Base-by-base conservation (phyloP, 176 grass and related monocot species). In the Metroxylon sagu region DNA sequence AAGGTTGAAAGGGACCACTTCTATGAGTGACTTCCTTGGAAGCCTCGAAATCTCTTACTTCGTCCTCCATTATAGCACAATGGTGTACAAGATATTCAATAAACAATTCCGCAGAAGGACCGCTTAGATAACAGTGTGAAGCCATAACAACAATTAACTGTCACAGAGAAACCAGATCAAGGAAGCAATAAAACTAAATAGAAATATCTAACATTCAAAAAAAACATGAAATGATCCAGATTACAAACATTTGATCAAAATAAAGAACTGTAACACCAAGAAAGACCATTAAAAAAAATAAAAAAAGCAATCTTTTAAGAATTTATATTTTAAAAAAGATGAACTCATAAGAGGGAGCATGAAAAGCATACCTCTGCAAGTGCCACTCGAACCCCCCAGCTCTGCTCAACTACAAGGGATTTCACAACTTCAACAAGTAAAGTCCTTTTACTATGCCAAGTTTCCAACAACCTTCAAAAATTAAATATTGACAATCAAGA, bases 111-210 rank as follows among this genome's bases (percentile, higher is more conserved):
- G 82, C 92, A 74, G 92, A 65, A 57, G 65, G 80, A 28, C 86
- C 83, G 62, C 83, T 90, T 67, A 96, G 73, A 57, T 96, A 90
- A 68, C 92, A 90, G 74, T 96, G 87, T 52, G 87, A 96, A 82
- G 92, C 92, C 92, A 96, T 90, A 72, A 96, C 87, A 79, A 96
- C 83, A 76, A 96, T 90, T 75, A 96, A 76, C 92, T 96, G 86
- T 14, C 60, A 82, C 30, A 70, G 52, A 43, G 10, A 43, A 14
- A 12, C 35, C 35, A 43, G 7, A 43, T 43, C 10, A 43, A 10
- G 2, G 3, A 12, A 43, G 8, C 35, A 3, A 12, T 43, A 43
- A 2, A 43, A 43, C 12, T 43, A 43, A 14, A 43, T 43, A 43
- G 10, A 43, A 12, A 39, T 3, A 0, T 3, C 35, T 43, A 43